Evolutionary conservation across 345 rosid species (phyloP).

Genomic region (Euclidium syriacum): DNA sequence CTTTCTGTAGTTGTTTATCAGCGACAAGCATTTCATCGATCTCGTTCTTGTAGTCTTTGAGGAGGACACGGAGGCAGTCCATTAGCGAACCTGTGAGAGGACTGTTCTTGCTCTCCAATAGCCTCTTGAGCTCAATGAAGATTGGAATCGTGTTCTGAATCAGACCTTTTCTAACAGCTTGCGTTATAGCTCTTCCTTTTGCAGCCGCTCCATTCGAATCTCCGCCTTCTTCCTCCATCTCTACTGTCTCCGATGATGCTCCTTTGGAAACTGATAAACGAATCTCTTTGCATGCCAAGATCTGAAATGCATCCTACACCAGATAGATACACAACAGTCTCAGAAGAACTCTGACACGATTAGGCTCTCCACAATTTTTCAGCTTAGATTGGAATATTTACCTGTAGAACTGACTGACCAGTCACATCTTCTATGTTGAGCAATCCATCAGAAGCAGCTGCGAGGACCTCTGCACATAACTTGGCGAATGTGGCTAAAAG

Average conservation of each 20-base stretch:
- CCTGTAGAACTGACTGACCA: constrained; percentile 91
- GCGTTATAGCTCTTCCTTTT: constrained; percentile 82
- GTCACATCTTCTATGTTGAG: constrained; percentile 63
- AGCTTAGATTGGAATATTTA: constrained; percentile 24
- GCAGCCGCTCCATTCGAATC: constrained; percentile 49
- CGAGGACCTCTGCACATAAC: constrained; percentile 90
- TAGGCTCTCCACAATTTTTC: neutral
- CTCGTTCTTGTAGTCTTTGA: constrained; percentile 93
- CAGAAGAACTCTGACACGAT: neutral
- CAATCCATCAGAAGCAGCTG: constrained; percentile 89
- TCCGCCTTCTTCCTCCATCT: constrained; percentile 37
- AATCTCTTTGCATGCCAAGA: constrained; percentile 88
- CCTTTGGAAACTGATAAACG: constrained; percentile 55
- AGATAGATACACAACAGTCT: neutral
- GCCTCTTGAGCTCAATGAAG: constrained; percentile 87
- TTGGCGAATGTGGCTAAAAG: constrained; percentile 93
- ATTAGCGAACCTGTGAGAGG: constrained; percentile 85
- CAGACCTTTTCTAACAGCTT: constrained; percentile 81
- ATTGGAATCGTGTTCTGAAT: constrained; percentile 94
- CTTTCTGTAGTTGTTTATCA: constrained; percentile 87
- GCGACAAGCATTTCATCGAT: constrained; percentile 91
- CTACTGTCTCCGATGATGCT: constrained; percentile 49
- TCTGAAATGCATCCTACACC: constrained; percentile 77
- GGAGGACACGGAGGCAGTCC: constrained; percentile 83
- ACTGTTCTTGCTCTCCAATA: constrained; percentile 86